Base-by-base conservation (phyloP, 139 green algal species). In the Chlamydomonas asymmetrica region DNA sequence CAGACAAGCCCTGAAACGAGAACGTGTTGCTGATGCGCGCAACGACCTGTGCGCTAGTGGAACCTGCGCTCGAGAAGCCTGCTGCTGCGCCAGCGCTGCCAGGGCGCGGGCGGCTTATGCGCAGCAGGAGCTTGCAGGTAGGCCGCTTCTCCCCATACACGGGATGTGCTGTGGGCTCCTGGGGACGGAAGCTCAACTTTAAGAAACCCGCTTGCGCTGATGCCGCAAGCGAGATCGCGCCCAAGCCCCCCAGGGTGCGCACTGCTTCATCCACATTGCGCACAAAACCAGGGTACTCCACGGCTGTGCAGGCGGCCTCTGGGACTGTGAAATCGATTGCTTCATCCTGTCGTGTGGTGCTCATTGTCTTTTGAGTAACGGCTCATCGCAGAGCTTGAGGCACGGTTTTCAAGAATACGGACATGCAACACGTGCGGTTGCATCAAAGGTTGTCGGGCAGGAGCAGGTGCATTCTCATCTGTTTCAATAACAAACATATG, bases 271-370 rank as follows among this genome's bases (percentile, higher is more conserved):
- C 60, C 10, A 63, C 20, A 35, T 79, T 71, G 35, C 76, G 68
- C 6, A 88, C 74, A 50, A 76, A 85, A 6, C 74, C 82, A 29
- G 82, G 82, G 27, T 75, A 85, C 37, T 85, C 65, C n/a, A 88
- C 65, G 7, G 78, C 77, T 38, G 62, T 56, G 0, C 7, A 57
- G 29, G 61, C 59, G 2, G 25, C 23, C 52, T 39, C 3, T 22
- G 71, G 71, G 25, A 77, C 29, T 31, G 45, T n/a, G 9, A 68
- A 32, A 3, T 48, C 23, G 22, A 76, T n/a, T n/a, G n/a, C n/a
- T n/a, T n/a, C n/a, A n/a, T n/a, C n/a, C n/a, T n/a, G n/a, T n/a
- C n/a, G n/a, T n/a, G n/a, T n/a, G n/a, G n/a, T n/a, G n/a, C n/a
- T n/a, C n/a, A n/a, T n/a, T n/a, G n/a, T n/a, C n/a, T n/a, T n/a